These are phyloP conservation scores for Metschnikowia amazonensis DNA, from an alignment of 805 yeast species.

Conservation along the genomic window DNA sequence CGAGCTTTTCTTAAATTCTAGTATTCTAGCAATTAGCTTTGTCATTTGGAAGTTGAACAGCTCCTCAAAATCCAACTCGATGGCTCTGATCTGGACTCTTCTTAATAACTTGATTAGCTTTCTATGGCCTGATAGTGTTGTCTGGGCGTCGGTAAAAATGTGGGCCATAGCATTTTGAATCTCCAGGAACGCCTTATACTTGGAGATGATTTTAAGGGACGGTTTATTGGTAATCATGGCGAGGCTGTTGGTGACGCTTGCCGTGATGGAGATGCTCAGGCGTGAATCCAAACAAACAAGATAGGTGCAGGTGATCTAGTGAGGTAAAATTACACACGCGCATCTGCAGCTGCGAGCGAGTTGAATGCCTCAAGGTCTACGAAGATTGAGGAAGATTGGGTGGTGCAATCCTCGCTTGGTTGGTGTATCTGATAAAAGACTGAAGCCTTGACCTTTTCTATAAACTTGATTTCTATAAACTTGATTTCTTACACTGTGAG, in stretches of 20 bases:
- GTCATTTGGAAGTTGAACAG: conserved; percentile 60
- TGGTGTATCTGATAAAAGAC: no score
- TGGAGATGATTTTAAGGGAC: conserved; percentile 12
- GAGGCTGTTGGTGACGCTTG: not conserved
- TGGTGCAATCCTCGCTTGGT: no score
- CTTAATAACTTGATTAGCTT: conserved; percentile 64
- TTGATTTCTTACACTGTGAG: no score
- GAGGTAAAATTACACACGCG: not conserved
- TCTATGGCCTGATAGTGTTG: conserved; percentile 68
- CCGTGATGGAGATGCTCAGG: not conserved
- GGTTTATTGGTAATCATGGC: conserved; percentile 14
- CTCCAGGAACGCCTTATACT: conserved; percentile 9
- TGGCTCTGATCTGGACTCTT: conserved; percentile 54
- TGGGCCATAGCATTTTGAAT: conserved; percentile 47
- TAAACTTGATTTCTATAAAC: no score
- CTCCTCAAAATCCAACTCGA: conserved; percentile 48
- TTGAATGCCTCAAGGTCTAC: no score
- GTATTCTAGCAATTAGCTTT: conserved; percentile 56
- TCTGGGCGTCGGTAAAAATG: conserved; percentile 78
- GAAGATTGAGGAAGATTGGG: no score
- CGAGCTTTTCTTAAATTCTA: conserved; percentile 68
- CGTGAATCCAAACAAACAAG: conserved; percentile 1
- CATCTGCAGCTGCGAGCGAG: not conserved
- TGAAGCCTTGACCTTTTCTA: no score
- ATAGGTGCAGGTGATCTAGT: conserved; percentile 2